Conservation (phyloP, 176 grass and related monocot species). For the Paspalum notatum region DNA sequence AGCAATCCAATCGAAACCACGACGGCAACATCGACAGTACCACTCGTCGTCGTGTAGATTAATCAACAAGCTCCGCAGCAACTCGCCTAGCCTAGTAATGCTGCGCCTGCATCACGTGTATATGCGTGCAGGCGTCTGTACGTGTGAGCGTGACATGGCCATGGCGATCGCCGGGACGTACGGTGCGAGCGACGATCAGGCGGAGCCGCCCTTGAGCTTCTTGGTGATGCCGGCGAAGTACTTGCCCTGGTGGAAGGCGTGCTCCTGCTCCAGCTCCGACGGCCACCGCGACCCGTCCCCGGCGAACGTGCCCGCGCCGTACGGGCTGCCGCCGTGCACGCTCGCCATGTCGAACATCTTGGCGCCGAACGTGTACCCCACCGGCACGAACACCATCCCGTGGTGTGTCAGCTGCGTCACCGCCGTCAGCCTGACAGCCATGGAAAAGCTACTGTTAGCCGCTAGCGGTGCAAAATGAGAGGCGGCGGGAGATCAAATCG, state of each 20-base stretch:
- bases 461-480: too few species aligned
- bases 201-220: conserved; percentile 65
- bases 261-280: conserved; percentile 69
- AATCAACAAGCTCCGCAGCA: background rate
- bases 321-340: conserved; percentile 72
- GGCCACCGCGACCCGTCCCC: conserved; percentile 75
- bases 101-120: background rate
- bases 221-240: conserved; percentile 83
- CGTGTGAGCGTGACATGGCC: background rate
- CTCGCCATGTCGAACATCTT: conserved; percentile 72
- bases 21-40: background rate
- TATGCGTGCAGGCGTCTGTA: background rate
- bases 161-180: background rate
- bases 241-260: conserved; percentile 92
- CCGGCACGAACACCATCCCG: conserved; percentile 79
- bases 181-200: conserved; percentile 21
- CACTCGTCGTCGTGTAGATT: background rate
- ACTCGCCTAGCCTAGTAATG: background rate
- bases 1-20: conserved; percentile 26
- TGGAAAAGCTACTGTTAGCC: too few species aligned
- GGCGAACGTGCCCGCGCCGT: conserved; percentile 68
- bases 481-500: background rate
- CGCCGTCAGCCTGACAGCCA: conserved; percentile 52
- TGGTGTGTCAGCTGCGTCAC: conserved; percentile 78
- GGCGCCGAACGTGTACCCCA: conserved; percentile 77